These are phyloP conservation scores for Aspergillus intermedius DNA, from an alignment of 2,329 filamentous ascomycete species.

Conservation along the genomic window DNA sequence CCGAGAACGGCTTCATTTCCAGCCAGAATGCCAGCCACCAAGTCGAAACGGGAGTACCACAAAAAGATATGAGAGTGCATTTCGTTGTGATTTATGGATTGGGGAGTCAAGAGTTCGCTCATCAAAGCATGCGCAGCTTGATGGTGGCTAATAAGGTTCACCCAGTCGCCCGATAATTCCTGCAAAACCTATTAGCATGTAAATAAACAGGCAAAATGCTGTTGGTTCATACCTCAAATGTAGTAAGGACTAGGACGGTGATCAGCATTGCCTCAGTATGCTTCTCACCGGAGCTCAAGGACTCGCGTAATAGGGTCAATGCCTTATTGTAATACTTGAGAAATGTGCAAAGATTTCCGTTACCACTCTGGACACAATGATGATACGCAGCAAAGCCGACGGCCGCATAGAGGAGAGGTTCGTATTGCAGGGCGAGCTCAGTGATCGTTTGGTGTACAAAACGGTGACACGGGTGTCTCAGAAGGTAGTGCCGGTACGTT, in stretches of 20 bases:
- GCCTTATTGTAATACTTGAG: conserved; percentile 86
- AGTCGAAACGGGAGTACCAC: conserved; percentile 91
- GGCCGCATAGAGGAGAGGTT: conserved; percentile 77
- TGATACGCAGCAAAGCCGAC: conserved; percentile 88
- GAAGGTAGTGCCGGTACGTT: conserved; percentile 73
- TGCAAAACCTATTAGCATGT: conserved; percentile 33
- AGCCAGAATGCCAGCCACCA: conserved; percentile 75
- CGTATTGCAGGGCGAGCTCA: conserved; percentile 65
- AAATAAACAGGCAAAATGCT: conserved; percentile 1
- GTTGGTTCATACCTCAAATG: conserved; percentile 68
- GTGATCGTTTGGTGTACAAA: conserved; percentile 70
- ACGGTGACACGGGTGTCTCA: conserved; percentile 62
- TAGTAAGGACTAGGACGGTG: conserved; percentile 85
- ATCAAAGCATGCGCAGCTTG: conserved; percentile 80
- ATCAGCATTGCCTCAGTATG: conserved; percentile 69
- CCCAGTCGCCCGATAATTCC: conserved; percentile 95
- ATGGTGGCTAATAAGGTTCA: conserved; percentile 87
- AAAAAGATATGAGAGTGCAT: conserved; percentile 66
- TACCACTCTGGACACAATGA: conserved; percentile 61
- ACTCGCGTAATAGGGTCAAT: conserved; percentile 66
- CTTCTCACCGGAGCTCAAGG: conserved; percentile 63
- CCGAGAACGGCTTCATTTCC: conserved; percentile 67
- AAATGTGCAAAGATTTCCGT: conserved; percentile 72
- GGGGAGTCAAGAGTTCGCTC: conserved; percentile 67
- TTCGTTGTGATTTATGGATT: conserved; percentile 64